phyloP scores from a whole-genome alignment of 225 moss, liverwort and hornwort species.

The Bryum argenteum region DNA sequence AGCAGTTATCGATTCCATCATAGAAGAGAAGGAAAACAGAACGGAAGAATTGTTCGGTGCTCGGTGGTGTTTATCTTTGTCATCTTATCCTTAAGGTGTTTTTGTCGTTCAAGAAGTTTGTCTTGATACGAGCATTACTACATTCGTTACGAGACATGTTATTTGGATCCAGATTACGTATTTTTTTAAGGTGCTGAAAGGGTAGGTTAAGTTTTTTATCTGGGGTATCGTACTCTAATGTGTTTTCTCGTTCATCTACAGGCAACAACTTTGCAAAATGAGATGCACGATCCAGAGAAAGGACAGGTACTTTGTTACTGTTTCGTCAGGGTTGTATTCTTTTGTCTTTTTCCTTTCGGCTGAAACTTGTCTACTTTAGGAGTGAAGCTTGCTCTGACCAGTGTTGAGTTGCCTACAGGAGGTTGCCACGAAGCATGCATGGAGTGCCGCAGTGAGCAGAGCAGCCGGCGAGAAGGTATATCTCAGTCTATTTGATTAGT shows the following conservation, averaged over 20 bases:
- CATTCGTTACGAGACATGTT: not conserved
- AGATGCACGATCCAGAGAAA: constrained; percentile 89
- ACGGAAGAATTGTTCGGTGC: not conserved
- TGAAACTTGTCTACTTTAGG: not conserved
- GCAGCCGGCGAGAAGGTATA: constrained; percentile 95
- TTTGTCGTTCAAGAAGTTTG: not conserved
- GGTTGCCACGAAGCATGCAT: constrained; percentile 73
- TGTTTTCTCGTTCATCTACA: constrained; percentile 34
- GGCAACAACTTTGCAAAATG: constrained; percentile 80
- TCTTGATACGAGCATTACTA: not conserved
- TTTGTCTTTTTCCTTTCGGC: not conserved
- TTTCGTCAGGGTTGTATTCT: not conserved
- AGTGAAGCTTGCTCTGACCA: constrained; percentile 8
- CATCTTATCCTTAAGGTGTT: not conserved
- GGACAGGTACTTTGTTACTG: constrained; percentile 60
- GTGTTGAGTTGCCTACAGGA: constrained; percentile 53
- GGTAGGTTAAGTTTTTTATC: not conserved
- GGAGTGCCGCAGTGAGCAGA: constrained; percentile 88
- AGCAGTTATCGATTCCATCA: not conserved
- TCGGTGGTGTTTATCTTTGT: not conserved
- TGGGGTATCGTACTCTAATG: constrained; percentile 8
- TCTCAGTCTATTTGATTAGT: constrained; percentile 2
- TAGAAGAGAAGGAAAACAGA: not conserved
- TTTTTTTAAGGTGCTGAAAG: not conserved
- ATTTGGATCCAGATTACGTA: not conserved